Evolutionary conservation across 2,329 filamentous ascomycete genomes (phyloP), one percentile per base, ranked within the genome.

Genomic region (Trichoderma simmonsii): DNA sequence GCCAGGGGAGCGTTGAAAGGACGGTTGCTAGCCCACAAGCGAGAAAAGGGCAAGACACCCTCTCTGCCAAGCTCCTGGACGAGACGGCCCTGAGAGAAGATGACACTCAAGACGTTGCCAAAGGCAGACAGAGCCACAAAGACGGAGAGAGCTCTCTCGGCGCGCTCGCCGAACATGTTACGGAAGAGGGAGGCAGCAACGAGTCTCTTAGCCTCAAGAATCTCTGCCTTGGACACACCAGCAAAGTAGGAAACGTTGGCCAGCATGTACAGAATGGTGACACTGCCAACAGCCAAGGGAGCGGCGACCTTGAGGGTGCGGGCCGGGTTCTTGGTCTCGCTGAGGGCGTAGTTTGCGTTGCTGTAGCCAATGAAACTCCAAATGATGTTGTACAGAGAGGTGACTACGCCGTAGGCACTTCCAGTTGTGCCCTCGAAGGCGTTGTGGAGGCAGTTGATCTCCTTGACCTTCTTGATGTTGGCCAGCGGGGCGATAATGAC

Each of bases 311-410:
- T 90, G 72, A 92, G 84, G 0, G 90, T 92, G 28, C 85, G 84
- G 6, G 90, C 86, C 0, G 90, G 90, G 79, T 91, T 88, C 78
- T 86, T 89, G 61, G 89, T 91, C 82, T 93, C 91, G 77, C 86
- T 87, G 36, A 90, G 82, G 60, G 86, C 88, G 76, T 92, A 91
- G 81, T 91, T 91, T 78, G 89, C 90, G 78, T 91, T 92, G 81
- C 85, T 88, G 83, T 90, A 91, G 28, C 90, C 90, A 74, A 91
- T 87, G 76, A 89, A 93, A 73, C 87, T 89, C 87, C 90, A 92
- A 76, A 92, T 90, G 73, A 92, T 90, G 75, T 92, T 92, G 83
- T 91, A 92, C 0, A 93, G 81, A 0, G 91, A 90, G 1, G 88
- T 92, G n/a, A 91, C 89, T 39, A 91, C 85, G 62, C 89, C 89